Evolutionary conservation across 2,329 filamentous ascomycete species (phyloP).

Genomic region (Colletotrichum lentis): DNA sequence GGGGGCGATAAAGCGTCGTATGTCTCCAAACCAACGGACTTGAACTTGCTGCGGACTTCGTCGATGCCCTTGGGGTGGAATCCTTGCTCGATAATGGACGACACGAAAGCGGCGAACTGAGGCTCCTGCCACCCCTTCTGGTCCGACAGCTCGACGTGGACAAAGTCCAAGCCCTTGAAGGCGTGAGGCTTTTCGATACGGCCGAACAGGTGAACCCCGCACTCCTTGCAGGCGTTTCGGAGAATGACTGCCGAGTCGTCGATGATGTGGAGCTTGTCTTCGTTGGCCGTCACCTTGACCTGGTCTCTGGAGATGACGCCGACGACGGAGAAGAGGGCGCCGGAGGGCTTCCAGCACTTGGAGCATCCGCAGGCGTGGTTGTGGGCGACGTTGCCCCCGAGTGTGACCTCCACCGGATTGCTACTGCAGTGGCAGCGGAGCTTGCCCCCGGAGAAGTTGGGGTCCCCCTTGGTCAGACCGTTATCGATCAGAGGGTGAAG

Average conservation of each 20-base stretch:
- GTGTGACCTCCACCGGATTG: slow-evolving; percentile 65
- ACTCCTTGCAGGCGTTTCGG: slow-evolving; percentile 67
- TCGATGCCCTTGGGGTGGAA: slow-evolving; percentile 64
- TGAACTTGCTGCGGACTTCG: slow-evolving; percentile 62
- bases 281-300: slow-evolving; percentile 65
- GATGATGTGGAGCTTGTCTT: slow-evolving; percentile 63
- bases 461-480: slow-evolving; percentile 64
- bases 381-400: slow-evolving; percentile 67
- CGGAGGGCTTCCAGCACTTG: slow-evolving; percentile 74
- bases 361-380: slow-evolving; percentile 78
- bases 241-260: slow-evolving; percentile 66
- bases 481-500: slow-evolving; percentile 71
- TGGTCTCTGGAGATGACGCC: slow-evolving; percentile 66
- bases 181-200: slow-evolving; percentile 71
- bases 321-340: slow-evolving; percentile 70
- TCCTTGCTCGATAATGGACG: slow-evolving; percentile 73
- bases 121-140: slow-evolving; percentile 75
- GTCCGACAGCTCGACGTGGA: slow-evolving; percentile 69
- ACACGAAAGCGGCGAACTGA: slow-evolving; percentile 74
- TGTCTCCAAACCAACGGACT: slow-evolving; percentile 63
- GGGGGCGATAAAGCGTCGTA: slow-evolving; percentile 70
- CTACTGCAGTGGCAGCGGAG: slow-evolving; percentile 67
- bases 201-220: slow-evolving; percentile 69
- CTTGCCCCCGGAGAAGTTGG: slow-evolving; percentile 66
- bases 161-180: slow-evolving; percentile 75